A percentile compares a stretch with the other conserved stretches of the same genome.
These are phyloP conservation scores for Plasmodium inui DNA, from an alignment of 169 alveolate species.

Conservation along the genomic window DNA sequence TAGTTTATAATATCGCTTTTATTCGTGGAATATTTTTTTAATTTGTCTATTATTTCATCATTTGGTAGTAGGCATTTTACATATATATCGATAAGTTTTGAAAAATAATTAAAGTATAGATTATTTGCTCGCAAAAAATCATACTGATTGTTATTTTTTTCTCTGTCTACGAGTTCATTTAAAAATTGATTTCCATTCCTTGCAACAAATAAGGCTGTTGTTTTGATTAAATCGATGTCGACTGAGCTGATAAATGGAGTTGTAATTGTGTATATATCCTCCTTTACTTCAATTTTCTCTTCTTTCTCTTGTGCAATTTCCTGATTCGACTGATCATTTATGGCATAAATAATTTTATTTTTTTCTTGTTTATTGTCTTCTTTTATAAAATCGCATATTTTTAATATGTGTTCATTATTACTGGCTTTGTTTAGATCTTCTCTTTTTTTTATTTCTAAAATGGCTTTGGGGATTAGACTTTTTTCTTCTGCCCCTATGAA, in stretches of 20 bases:
- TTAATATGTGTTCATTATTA: conserved; percentile 75
- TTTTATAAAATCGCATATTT: conserved; percentile 75
- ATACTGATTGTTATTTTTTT: conserved; percentile 91
- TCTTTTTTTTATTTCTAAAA: conserved; percentile 80
- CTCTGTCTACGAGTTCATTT: conserved; percentile 90
- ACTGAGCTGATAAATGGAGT: conserved; percentile 85
- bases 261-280: conserved; percentile 83
- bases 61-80: conserved; percentile 94
- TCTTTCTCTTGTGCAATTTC: conserved; percentile 12
- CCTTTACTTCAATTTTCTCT: conserved; percentile 51
- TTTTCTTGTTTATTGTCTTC: conserved; percentile 79
- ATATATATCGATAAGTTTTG: conserved; percentile 94
- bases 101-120: conserved; percentile 94
- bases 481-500: conserved; percentile 48
- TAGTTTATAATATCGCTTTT: conserved; percentile 81
- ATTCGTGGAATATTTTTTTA: conserved; percentile 87
- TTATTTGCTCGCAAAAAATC: conserved; percentile 97
- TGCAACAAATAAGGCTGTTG: conserved; percentile 97
- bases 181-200: conserved; percentile 97
- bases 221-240: conserved; percentile 91
- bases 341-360: conserved; percentile 70
- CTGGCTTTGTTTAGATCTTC: conserved; percentile 63
- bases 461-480: conserved; percentile 76
- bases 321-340: conserved; percentile 31
- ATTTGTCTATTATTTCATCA: conserved; percentile 87